Conservation (phyloP, 495 filamentous ascomycete genomes). For the Aspergillus biplanus region DNA sequence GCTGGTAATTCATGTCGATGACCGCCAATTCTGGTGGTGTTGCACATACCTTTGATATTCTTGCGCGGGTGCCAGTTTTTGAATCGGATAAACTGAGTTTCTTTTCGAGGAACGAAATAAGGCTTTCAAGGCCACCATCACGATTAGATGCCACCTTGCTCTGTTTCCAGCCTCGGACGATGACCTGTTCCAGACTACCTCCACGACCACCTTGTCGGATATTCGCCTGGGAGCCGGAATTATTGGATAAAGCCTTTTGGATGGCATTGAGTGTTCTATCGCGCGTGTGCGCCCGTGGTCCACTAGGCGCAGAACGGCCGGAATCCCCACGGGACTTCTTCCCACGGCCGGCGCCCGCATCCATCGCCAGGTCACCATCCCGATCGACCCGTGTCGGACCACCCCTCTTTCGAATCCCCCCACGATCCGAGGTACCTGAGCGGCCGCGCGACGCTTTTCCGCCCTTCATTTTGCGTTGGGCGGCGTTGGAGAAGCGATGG, state of each 20-base stretch:
- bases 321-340: slow-evolving; percentile 43
- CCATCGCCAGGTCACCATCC: slow-evolving; percentile 87
- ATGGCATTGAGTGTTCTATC: slow-evolving; percentile 39
- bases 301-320: slow-evolving; percentile 30
- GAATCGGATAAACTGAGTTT: slow-evolving; percentile 60
- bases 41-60: slow-evolving; percentile 84
- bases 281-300: slow-evolving; percentile 31
- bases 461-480: slow-evolving; percentile 37
- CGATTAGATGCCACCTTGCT: slow-evolving; percentile 73
- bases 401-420: slow-evolving; percentile 74
- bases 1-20: slow-evolving; percentile 55
- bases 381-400: slow-evolving; percentile 60
- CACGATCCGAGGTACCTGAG: slow-evolving; percentile 47
- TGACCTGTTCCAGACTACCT: slow-evolving; percentile 44
- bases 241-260: slow-evolving; percentile 47
- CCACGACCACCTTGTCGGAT: slow-evolving; percentile 36
- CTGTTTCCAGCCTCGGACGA: slow-evolving; percentile 69
- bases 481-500: slow-evolving; percentile 9
- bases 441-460: slow-evolving; percentile 39
- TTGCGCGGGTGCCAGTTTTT: slow-evolving; percentile 59
- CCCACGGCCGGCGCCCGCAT: slow-evolving; percentile 48
- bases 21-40: slow-evolving; percentile 52
- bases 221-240: slow-evolving; percentile 43
- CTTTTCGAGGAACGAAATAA: slow-evolving; percentile 80
- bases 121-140: slow-evolving; percentile 71